Evolutionary conservation across 2,329 filamentous ascomycete species (phyloP), one percentile per base, ranked within the genome.

Genomic region (Sclerotinia glacialis): DNA sequence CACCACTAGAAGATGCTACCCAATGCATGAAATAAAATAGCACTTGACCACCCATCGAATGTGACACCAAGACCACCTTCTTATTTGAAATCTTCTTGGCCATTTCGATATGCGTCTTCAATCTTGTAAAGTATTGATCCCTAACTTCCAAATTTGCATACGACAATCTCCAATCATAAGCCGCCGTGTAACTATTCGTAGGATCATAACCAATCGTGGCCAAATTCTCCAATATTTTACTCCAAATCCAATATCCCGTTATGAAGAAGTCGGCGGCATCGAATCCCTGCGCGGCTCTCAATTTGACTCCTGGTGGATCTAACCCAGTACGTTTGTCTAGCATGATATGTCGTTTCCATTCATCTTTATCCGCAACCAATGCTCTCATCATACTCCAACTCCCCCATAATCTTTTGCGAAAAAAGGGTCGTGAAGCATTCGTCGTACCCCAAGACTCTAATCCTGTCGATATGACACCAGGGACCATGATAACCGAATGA

Each of bases 371-470:
- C 74, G 96, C 79, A 1, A 99, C 92, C 71, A 99, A 80, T 0
- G 95, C 94, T 60, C 90, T 86, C 93, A 99, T 97, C 95, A 99
- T 99, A 70, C 87, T 96, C 95, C 96, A 99, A 72, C 92, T 97
- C 5, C 95, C 95, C 95, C 95, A 99, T 60, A 99, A 80, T 64
- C 95, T 84, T 80, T 96, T 97, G 69, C 95, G 85, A 78, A 99
- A 99, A 79, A 98, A 99, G 67, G 89, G 90, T 46, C 92, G 86
- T 9, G 93, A 97, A 52, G 83, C 82, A 75, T 93, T 91, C 61
- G 90, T 88, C 0, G 95, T 98, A 5, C 94, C 92, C 95, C 95
- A 99, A 58, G 92, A 97, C 79, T 99, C 95, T 31, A 99, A 84
- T 1, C 95, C 95, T 0, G 95, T 98, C 0, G 95, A 98, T 72